Evolutionary conservation across 805 yeast genomes (phyloP), one percentile per base, ranked within the genome.

Genomic region (Barnettozyma populi): DNA sequence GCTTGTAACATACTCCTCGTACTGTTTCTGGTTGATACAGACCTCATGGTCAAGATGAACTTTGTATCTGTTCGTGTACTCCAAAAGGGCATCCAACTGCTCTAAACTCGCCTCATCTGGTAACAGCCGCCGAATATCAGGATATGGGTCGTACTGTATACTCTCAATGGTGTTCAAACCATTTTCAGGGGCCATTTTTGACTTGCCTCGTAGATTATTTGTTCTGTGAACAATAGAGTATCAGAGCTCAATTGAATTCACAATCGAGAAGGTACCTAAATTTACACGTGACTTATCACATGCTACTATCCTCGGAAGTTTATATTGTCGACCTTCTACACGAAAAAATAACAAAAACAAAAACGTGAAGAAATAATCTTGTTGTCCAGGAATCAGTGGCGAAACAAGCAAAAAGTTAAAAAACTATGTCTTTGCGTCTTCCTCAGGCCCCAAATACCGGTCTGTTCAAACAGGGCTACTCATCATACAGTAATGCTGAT

Each of bases 391-490:
- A 35, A 35, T 35, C 37, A 35, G 37, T 35, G 21, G 21, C 21
- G 7, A 16, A 35, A 19, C 21, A 20, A 35, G 20, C 14, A 8
- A 21, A 9, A 16, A 19, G 37, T 18, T 35, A 35, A 35, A 5
- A 29, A 38, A 16, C 19, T 9, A 92, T 92, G 97, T 88, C 97
- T 45, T 74, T 94, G 48, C 86, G 86, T 70, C 72, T 94, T 52
- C 99, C 99, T 32, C 82, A 80, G 57, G 96, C 95, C 43, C 98
- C 98, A 40, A 86, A 87, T 55, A 78, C 96, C 35, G 96, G 96
- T 47, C 79, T 94, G 44, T 94, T 94, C 75, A 94, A 94, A 66
- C 96, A 88, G 65, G 99, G 99, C 19, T 92, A 90, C 70, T 89
- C 85, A 62, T 79, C 89, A 31, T 84, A 87, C 61, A 76, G 86